Conservation (phyloP, 2,329 filamentous ascomycete species). For the Dendrostoma leiphaemia region DNA sequence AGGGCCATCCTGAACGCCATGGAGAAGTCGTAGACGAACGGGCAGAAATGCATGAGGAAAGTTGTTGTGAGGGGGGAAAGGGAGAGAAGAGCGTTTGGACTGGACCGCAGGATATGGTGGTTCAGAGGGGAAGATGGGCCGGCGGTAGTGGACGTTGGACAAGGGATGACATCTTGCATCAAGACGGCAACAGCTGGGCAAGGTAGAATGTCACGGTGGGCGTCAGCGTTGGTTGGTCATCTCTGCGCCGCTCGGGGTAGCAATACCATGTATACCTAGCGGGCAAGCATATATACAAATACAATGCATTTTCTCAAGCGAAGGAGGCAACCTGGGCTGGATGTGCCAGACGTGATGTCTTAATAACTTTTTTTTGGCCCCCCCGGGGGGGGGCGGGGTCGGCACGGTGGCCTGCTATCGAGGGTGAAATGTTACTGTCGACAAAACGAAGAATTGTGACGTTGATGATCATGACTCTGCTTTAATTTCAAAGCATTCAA, state of each 20-base stretch:
- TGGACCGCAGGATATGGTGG: background rate
- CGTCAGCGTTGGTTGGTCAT: constrained; percentile 13
- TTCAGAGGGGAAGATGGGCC: background rate
- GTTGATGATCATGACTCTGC: too few relatives aligned
- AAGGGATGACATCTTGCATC: background rate
- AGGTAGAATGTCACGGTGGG: constrained; percentile 14
- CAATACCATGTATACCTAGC: constrained; percentile 19
- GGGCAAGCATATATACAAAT: constrained; percentile 13
- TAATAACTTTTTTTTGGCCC: too few relatives aligned
- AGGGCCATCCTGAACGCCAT: constrained; percentile 92
- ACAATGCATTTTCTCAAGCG: constrained; percentile 9
- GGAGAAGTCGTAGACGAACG: constrained; percentile 65
- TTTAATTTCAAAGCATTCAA: too few relatives aligned
- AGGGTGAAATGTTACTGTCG: too few relatives aligned
- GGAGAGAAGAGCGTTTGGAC: background rate
- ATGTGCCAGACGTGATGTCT: too few relatives aligned
- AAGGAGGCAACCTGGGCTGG: too few relatives aligned
- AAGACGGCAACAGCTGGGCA: background rate
- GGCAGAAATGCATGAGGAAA: constrained; percentile 25
- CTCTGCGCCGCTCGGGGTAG: constrained; percentile 15
- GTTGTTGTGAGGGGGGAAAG: background rate
- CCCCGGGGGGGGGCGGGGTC: too few relatives aligned
- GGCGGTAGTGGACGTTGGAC: background rate
- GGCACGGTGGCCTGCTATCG: too few relatives aligned
- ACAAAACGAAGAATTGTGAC: too few relatives aligned